phyloP scores from a whole-genome alignment of 2,329 filamentous ascomycete genomes.

The Colletotrichum tamarilloi region DNA sequence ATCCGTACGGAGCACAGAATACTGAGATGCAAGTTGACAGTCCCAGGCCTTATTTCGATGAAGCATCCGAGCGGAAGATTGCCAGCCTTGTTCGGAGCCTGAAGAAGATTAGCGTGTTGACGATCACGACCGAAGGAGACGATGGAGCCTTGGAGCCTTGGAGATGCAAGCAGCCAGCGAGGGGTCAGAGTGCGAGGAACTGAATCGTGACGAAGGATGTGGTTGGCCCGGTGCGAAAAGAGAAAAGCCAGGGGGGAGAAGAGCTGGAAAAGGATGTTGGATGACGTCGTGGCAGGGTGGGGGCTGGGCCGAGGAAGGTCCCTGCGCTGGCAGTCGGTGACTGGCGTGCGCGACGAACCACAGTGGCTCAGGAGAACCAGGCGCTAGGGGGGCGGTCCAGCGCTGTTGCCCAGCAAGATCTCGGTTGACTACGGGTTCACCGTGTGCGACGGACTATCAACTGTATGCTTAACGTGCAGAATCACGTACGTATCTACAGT shows the following conservation, averaged over 20 bases:
- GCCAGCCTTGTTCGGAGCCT: background rate
- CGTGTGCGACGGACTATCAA: background rate
- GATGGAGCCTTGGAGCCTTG: background rate
- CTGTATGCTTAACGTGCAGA: background rate
- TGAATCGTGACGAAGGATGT: background rate
- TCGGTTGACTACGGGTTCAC: background rate
- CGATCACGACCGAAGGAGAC: background rate
- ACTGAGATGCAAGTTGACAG: background rate
- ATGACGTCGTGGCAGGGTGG: conserved; percentile 24
- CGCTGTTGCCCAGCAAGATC: conserved; percentile 21
- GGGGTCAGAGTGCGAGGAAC: background rate
- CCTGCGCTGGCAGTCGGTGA: conserved; percentile 11
- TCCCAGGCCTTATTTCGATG: conserved; percentile 8
- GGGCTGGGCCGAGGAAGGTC: conserved; percentile 13
- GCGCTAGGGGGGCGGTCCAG: background rate
- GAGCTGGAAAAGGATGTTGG: background rate
- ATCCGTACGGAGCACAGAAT: background rate
- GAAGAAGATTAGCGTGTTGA: background rate
- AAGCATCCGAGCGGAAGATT: background rate
- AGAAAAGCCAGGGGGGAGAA: background rate
- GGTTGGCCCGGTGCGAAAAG: conserved; percentile 7
- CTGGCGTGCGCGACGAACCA: background rate
- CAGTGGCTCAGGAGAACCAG: background rate
- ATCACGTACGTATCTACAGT: too few species aligned
- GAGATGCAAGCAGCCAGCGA: background rate